phyloP scores from a whole-genome alignment of 2,329 filamentous ascomycete species.

The Talaromyces sp. region DNA sequence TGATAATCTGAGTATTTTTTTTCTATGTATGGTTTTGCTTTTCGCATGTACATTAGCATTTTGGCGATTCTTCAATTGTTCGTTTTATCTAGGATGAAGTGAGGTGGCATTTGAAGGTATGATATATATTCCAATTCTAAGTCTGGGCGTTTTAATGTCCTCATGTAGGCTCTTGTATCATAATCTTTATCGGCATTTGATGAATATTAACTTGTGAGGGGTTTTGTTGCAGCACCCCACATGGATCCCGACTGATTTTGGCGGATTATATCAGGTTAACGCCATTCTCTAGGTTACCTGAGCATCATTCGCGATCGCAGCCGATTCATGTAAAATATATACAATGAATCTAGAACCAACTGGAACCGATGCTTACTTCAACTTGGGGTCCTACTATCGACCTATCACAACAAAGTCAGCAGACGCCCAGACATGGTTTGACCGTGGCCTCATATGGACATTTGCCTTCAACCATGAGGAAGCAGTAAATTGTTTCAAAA shows the following conservation, averaged over 20 bases:
- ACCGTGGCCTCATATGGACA: slow-evolving; percentile 68
- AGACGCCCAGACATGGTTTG: slow-evolving; percentile 64
- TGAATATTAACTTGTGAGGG: neutral
- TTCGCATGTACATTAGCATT: neutral
- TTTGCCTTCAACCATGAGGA: slow-evolving; percentile 78
- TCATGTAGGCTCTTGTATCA: neutral
- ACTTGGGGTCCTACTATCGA: slow-evolving; percentile 61
- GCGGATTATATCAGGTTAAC: neutral
- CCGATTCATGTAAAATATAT: too few species aligned
- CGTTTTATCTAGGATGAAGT: neutral
- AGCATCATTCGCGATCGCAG: neutral
- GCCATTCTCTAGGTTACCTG: neutral
- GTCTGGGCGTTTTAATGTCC: neutral
- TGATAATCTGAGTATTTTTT: neutral
- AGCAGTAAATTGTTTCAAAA: slow-evolving; percentile 51
- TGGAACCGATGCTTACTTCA: slow-evolving; percentile 28
- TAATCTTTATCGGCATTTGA: neutral
- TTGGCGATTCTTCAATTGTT: neutral
- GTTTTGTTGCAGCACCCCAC: neutral
- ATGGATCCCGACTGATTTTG: neutral
- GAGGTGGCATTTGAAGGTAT: neutral
- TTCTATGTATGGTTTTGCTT: neutral
- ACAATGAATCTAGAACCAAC: neutral
- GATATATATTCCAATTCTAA: neutral
- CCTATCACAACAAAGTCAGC: slow-evolving; percentile 52